These are phyloP conservation scores for Aspergillus taichungensis DNA, from an alignment of 495 filamentous ascomycete genomes.

Conservation along the genomic window DNA sequence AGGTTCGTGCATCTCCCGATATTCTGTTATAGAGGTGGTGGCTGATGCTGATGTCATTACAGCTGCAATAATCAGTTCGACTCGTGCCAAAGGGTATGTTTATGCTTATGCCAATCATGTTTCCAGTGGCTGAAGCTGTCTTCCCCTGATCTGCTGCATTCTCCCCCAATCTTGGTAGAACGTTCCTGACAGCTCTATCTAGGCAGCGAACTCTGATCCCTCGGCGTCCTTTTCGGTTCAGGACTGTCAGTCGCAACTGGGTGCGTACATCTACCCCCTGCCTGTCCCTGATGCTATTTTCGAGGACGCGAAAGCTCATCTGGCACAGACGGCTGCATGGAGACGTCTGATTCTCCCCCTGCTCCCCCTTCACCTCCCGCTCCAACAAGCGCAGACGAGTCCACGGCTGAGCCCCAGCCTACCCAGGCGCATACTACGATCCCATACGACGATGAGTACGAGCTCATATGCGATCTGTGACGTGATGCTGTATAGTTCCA, in stretches of 20 bases:
- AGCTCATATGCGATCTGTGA: slow-evolving; percentile 9
- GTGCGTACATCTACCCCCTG: slow-evolving; percentile 4
- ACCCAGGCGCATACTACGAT: slow-evolving; percentile 7
- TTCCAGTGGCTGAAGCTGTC: background rate
- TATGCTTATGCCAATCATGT: no score
- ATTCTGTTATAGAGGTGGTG: background rate
- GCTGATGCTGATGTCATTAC: background rate
- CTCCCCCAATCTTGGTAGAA: no score
- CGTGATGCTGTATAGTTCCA: background rate
- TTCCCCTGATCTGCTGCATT: no score
- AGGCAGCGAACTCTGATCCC: slow-evolving; percentile 11
- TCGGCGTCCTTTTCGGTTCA: slow-evolving; percentile 7
- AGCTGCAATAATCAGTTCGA: slow-evolving; percentile 20
- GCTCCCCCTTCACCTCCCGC: no score
- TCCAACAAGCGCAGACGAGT: no score
- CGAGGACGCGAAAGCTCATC: no score
- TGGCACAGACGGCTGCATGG: no score
- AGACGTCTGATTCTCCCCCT: no score
- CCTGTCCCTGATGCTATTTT: background rate
- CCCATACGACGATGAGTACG: slow-evolving; percentile 8
- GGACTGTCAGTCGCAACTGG: slow-evolving; percentile 12
- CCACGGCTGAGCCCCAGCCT: background rate
- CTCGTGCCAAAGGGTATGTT: slow-evolving; percentile 10
- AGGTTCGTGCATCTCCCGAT: slow-evolving; percentile 7
- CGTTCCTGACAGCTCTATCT: background rate